phyloP scores from a whole-genome alignment of 2,329 filamentous ascomycete genomes.

The Polytolypa hystricis region DNA sequence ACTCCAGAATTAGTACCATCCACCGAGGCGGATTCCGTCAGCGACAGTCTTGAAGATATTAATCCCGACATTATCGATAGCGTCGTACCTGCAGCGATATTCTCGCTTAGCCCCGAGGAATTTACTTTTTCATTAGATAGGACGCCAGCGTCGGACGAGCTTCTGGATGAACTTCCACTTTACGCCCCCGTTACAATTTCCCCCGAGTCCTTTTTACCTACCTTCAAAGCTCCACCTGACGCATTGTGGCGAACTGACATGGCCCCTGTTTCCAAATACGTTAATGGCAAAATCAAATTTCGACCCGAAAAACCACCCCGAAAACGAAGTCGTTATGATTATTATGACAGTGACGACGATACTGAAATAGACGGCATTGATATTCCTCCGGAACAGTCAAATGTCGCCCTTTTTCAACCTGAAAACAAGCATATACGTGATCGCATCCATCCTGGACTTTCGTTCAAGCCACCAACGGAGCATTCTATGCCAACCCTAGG shows the following conservation, averaged over 20 bases:
- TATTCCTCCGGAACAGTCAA: slow-evolving; percentile 56
- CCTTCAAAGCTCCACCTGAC: slow-evolving; percentile 54
- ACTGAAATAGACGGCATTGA: slow-evolving; percentile 42
- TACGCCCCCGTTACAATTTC: slow-evolving; percentile 53
- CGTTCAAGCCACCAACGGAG: slow-evolving; percentile 86
- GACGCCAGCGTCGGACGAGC: slow-evolving; percentile 62
- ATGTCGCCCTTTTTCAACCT: slow-evolving; percentile 78
- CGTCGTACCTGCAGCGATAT: slow-evolving; percentile 62
- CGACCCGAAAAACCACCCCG: slow-evolving; percentile 52
- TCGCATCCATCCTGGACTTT: slow-evolving; percentile 77
- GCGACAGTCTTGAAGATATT: slow-evolving; percentile 35
- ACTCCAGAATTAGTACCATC: slow-evolving; percentile 60
- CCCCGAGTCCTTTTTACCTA: slow-evolving; percentile 46
- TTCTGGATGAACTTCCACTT: slow-evolving; percentile 70
- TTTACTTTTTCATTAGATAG: slow-evolving; percentile 67
- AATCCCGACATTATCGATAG: slow-evolving; percentile 33
- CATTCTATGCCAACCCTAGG: slow-evolving; percentile 78
- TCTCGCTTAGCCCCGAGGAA: slow-evolving; percentile 70
- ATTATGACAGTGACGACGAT: slow-evolving; percentile 58
- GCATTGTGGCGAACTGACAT: slow-evolving; percentile 64
- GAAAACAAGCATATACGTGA: slow-evolving; percentile 86
- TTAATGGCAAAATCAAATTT: slow-evolving; percentile 67
- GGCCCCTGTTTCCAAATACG: slow-evolving; percentile 75
- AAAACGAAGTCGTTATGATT: slow-evolving; percentile 75
- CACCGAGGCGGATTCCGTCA: slow-evolving; percentile 47